Evolutionary conservation across 768 basidiomycete genomes (phyloP).

Genomic region (Hebeloma cylindrosporum): DNA sequence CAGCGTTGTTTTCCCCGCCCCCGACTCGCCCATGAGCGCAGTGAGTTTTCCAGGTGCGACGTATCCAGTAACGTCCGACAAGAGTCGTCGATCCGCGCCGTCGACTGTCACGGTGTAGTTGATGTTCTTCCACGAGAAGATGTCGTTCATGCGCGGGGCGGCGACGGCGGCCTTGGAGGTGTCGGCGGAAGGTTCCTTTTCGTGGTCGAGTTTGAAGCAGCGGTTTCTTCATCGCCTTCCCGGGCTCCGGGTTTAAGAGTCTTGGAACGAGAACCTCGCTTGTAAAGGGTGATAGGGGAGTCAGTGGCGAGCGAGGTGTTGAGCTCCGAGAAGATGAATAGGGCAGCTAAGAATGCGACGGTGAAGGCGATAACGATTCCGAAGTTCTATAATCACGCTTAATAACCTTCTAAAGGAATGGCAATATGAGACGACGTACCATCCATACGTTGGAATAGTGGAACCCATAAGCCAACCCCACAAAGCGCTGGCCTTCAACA

Average conservation of each 20-base stretch:
- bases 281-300: slow-evolving; percentile 56
- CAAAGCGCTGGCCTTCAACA: slow-evolving; percentile 61
- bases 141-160: slow-evolving; percentile 41
- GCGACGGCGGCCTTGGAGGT: slow-evolving; percentile 14
- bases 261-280: slow-evolving; percentile 46
- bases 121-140: slow-evolving; percentile 82
- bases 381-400: slow-evolving; percentile 43
- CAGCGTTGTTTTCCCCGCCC: slow-evolving; percentile 57
- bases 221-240: slow-evolving; percentile 26
- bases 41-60: slow-evolving; percentile 82
- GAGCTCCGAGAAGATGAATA: slow-evolving; percentile 61
- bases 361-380: slow-evolving; percentile 73
- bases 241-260: slow-evolving; percentile 12
- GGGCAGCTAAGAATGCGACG: slow-evolving; percentile 42
- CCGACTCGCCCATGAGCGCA: slow-evolving; percentile 69
- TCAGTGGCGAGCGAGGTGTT: slow-evolving; percentile 41
- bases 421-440: slow-evolving; percentile 27
- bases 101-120: slow-evolving; percentile 65
- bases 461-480: slow-evolving; percentile 47
- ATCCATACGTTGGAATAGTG: slow-evolving; percentile 39
- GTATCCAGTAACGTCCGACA: slow-evolving; percentile 76
- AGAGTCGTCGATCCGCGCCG: slow-evolving; percentile 47
- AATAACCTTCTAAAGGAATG: neutral
- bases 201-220: slow-evolving; percentile 9
- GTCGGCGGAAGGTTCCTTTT: slow-evolving; percentile 21